Conservation (phyloP, 2,329 filamentous ascomycete species). For the Ascochyta koolunga region DNA sequence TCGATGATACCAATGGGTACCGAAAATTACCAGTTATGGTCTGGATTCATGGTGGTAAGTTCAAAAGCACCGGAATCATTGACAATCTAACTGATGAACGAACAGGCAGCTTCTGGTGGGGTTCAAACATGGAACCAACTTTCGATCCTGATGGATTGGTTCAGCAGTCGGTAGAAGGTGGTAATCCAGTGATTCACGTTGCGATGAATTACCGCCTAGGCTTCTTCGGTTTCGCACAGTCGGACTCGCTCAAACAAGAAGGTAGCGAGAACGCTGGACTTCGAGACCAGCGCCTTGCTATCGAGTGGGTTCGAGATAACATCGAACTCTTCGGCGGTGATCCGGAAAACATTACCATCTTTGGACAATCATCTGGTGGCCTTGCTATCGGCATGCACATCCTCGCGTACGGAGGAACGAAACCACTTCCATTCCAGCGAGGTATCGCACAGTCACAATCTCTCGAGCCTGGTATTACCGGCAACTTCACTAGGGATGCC, state of each 20-base stretch:
- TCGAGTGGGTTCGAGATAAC: slow-evolving; percentile 50
- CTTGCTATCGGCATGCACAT: slow-evolving; percentile 43
- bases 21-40: slow-evolving; percentile 60
- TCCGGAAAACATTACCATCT: slow-evolving; percentile 45
- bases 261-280: slow-evolving; percentile 48
- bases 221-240: slow-evolving; percentile 49
- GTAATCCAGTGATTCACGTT: slow-evolving; percentile 47
- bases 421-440: slow-evolving; percentile 36
- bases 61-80: slow-evolving; percentile 40
- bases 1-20: slow-evolving; percentile 40
- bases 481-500: slow-evolving; percentile 57
- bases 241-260: slow-evolving; percentile 38
- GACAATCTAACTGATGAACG: not conserved
- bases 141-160: slow-evolving; percentile 55
- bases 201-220: slow-evolving; percentile 48
- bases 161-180: slow-evolving; percentile 54
- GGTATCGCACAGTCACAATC: slow-evolving; percentile 54
- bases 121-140: slow-evolving; percentile 42
- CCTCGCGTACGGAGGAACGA: slow-evolving; percentile 40
- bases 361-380: slow-evolving; percentile 49
- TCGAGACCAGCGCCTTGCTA: slow-evolving; percentile 47
- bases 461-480: slow-evolving; percentile 57
- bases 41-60: slow-evolving; percentile 63
- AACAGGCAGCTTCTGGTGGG: slow-evolving; percentile 33
- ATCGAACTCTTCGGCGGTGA: slow-evolving; percentile 46